phyloP scores from a whole-genome alignment of 306 rosid genomes.

The Coriaria nepalensis region DNA sequence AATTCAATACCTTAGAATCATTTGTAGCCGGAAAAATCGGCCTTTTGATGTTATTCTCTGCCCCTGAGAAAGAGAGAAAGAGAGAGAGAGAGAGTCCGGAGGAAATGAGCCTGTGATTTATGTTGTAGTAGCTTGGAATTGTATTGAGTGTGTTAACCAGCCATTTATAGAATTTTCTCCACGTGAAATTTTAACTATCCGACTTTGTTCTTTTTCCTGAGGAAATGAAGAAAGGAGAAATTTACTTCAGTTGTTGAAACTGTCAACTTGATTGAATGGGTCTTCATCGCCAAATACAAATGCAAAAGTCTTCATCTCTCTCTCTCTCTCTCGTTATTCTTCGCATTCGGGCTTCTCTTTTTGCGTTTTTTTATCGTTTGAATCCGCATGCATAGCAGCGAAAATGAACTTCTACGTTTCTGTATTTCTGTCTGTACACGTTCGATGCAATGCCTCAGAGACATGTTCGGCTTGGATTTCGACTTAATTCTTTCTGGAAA shows the following conservation, averaged over 20 bases:
- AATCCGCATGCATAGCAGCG: too few species aligned
- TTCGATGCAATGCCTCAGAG: constrained; percentile 1
- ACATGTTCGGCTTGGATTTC: background rate
- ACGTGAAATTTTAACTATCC: background rate
- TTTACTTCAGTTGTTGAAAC: too few species aligned
- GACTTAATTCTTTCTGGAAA: too few species aligned
- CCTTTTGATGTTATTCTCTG: constrained; percentile 6
- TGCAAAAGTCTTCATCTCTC: too few species aligned
- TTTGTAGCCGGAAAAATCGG: constrained; percentile 23
- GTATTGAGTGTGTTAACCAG: constrained; percentile 5
- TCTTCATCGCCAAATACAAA: too few species aligned
- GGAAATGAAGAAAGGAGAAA: background rate
- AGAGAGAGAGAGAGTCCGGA: background rate
- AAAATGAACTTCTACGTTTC: too few species aligned
- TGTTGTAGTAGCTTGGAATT: constrained; percentile 4
- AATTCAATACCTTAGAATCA: constrained; percentile 22
- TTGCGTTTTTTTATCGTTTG: too few species aligned
- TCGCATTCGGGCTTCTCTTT: too few species aligned
- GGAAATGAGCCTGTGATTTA: constrained; percentile 2
- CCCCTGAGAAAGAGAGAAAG: constrained; percentile 10
- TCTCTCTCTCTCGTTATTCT: too few species aligned
- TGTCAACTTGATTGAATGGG: too few species aligned
- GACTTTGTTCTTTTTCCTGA: background rate
- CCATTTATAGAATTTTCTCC: constrained; percentile 11
- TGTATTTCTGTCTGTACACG: background rate